Evolutionary conservation across 2,329 filamentous ascomycete genomes (phyloP), one percentile per base, ranked within the genome.

Genomic region (Calonectria leucothoes): DNA sequence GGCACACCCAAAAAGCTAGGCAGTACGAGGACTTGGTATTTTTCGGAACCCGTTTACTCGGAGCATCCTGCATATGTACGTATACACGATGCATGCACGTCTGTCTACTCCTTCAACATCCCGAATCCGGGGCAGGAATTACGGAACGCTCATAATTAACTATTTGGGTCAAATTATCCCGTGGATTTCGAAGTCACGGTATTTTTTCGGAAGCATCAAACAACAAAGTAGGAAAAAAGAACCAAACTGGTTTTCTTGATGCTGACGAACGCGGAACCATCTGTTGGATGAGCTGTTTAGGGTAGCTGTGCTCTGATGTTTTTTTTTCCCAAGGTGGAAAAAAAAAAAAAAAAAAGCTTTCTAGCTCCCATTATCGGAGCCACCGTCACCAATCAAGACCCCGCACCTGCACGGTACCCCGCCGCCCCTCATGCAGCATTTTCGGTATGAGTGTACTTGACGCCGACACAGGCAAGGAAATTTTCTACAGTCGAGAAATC

Each of bases 381-480:
- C 55, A 25, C 73, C 61, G 35, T 68, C 63, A 79, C 74, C 76
- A 74, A 79, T 74, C 73, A 73, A 57, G 75, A 80, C 78, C 76
- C 77, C 78, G 78, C 77, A 77, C 75, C 73, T 76, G 73, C 76
- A 61, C 71, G 74, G 66, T 61, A 74, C 75, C 72, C 72, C 69
- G 73, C 74, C 73, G 70, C 71, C 66, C 31, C 64, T 71, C 69
- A 66, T 61, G 37, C 39, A 69, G 48, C 55, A 49, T 74, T 69
- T 66, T 37, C 27, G 42, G 7, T 27, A 31, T 61, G 69, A 66
- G 59, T 66, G 55, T 61, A 39, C 57, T 48, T 48, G 57, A 55
- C 57, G 70, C 66, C 59, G 35, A 59, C 31, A 29, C 42, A 66
- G 68, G 63, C 55, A 55, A 63, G 71, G 74, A 76, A 75, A 72